Evolutionary conservation across 139 green algal genomes (phyloP), one percentile per base, ranked within the genome.

Genomic region (Gonium pectorale): DNA sequence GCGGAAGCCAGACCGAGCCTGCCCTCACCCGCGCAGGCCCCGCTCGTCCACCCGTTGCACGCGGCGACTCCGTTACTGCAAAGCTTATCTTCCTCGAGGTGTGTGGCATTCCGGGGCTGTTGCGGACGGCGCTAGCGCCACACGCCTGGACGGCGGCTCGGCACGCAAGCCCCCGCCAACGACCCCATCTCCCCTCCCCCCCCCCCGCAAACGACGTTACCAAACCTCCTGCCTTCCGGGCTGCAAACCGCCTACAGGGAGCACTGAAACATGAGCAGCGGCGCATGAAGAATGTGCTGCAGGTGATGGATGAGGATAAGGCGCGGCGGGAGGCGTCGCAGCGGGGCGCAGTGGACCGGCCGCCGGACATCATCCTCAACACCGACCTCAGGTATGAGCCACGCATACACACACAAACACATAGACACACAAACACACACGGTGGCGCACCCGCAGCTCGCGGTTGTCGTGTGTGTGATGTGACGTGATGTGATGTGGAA

Each of bases 31-130:
- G n/a, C 9, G 21, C 51, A 85, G 79, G 79, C 6, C 64, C 64
- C 43, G 79, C 27, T 2, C 46, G 79, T 2, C 64, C 79, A 3
- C 46, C 79, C 3, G 64, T 85, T n/a, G 64, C 49, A 1, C 46
- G 64, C 17, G 79, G 79, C 29, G 64, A 85, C 37, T 67, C 41
- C 2, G 52, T 77, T 13, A 78, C 79, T 2, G 79, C 79, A 6
- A 77, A 77, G 46, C 79, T 85, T 0, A 43, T 54, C 5, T 85
- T 85, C 27, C 33, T 85, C 19, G 79, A 85, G 64, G 79, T 85
- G 35, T 0, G 52, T n/a, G n/a, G n/a, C n/a, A n/a, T n/a, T n/a
- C n/a, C n/a, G n/a, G n/a, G n/a, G n/a, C n/a, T n/a, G n/a, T n/a
- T n/a, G n/a, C 7, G 11, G 11, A n/a, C 24, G 26, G 27, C 11